Percentiles rank a stretch among this genome's conserved stretches.
Evolutionary conservation across 352 stramenopile genomes (phyloP).

Genomic region (Phytophthora hybrid): DNA sequence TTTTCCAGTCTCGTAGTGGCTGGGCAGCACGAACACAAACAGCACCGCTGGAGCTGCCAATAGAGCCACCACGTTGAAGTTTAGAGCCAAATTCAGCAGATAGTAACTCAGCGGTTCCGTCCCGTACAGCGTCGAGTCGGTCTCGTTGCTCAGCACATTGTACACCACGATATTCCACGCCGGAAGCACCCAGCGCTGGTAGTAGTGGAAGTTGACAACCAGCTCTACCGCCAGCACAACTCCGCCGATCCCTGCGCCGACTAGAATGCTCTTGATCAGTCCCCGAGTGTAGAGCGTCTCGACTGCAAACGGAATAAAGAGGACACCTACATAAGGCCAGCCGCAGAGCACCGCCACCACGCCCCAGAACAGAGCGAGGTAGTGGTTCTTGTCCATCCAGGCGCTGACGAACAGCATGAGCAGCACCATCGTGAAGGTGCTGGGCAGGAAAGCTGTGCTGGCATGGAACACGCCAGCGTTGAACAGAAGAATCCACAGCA

Average conservation of each 20-base stretch:
- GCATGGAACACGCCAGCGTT: slow-evolving; percentile 95
- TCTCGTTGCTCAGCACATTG: slow-evolving; percentile 92
- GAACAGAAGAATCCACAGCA: slow-evolving; percentile 82
- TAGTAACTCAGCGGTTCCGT: slow-evolving; percentile 96
- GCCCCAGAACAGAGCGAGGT: slow-evolving; percentile 82
- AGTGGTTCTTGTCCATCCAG: slow-evolving; percentile 86
- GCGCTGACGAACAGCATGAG: slow-evolving; percentile 78
- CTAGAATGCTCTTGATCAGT: slow-evolving; percentile 59
- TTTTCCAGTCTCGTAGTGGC: slow-evolving; percentile 41
- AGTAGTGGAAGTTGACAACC: slow-evolving; percentile 84
- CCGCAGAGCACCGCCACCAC: slow-evolving; percentile 94
- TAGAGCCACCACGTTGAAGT: slow-evolving; percentile 93
- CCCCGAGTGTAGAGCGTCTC: slow-evolving; percentile 70
- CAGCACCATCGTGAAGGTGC: slow-evolving; percentile 90
- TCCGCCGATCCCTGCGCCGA: slow-evolving; percentile 68
- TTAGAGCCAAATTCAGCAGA: slow-evolving; percentile 95
- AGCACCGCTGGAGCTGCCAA: slow-evolving; percentile 63
- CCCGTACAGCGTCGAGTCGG: slow-evolving; percentile 98
- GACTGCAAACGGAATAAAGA: slow-evolving; percentile 96
- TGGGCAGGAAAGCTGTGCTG: slow-evolving; percentile 93
- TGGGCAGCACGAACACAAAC: slow-evolving; percentile 47
- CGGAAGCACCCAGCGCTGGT: slow-evolving; percentile 79
- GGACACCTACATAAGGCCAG: slow-evolving; percentile 97
- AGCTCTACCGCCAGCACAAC: slow-evolving; percentile 84
- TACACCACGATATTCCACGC: slow-evolving; percentile 96